Evolutionary conservation across 2,329 filamentous ascomycete genomes (phyloP), one percentile per base, ranked within the genome.

Genomic region (Diaporthe nobilis): DNA sequence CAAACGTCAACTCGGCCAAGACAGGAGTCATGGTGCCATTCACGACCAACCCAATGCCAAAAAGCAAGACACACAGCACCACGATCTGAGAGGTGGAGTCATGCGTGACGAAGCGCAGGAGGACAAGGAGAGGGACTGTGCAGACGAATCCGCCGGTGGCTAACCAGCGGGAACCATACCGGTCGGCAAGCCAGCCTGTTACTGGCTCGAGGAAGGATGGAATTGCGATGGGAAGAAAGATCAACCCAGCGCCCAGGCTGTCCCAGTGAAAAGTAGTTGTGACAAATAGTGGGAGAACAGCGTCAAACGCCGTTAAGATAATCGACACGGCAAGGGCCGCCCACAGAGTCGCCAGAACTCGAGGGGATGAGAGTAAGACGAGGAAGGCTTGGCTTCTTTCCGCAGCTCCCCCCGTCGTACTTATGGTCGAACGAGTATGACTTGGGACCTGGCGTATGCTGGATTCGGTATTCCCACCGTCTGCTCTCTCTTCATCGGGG

Each of bases 331-430:
- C 63, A 25, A 67, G 63, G 63, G 63, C 63, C 20, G 63, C 63
- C 63, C 63, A 67, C 44, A 67, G 63, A 13, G 63, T 67, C 63
- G 63, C 42, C 63, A 67, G 44, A 67, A 67, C 63, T 34, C 28
- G 63, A 2, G 44, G 28, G 5, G 63, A 67, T 25, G 63, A 51
- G 28, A 67, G 44, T 20, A 67, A 34, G 61, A 67, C 44, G 15
- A 49, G 44, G 28, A 67, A 67, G 63, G 44, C 63, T 25, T 67
- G 63, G 63, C 44, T 49, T 25, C 44, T 49, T 67, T 67, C 63
- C 44, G 28, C 44, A 34, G 4, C 44, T n/a, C 63, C 63, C 25
- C 63, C 63, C 20, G 63, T 67, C 39, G 25, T 67, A 44, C 63
- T 67, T 3, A 15, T 6, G n/a, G 28, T 37, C n/a, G 63, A 67